Evolutionary conservation across 2,329 filamentous ascomycete genomes (phyloP).

Genomic region (Sporothrix sp.): DNA sequence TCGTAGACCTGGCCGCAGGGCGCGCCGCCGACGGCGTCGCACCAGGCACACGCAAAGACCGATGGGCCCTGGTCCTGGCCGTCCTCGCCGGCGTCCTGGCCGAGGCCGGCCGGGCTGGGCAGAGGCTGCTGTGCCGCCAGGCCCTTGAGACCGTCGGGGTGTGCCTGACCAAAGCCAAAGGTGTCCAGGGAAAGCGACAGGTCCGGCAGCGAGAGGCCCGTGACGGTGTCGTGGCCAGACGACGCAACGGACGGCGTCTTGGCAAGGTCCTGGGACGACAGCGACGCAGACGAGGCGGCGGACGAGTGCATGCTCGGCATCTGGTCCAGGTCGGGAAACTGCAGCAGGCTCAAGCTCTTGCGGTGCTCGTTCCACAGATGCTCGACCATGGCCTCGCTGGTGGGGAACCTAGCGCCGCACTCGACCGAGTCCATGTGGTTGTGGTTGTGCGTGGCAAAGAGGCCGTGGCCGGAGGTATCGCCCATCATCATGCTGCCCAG

Average conservation of each 20-base stretch:
- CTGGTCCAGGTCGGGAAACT: slow-evolving; percentile 6
- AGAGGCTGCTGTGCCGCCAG: not conserved
- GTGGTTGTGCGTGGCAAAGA: not conserved
- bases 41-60: slow-evolving; percentile 23
- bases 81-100: not conserved
- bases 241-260: slow-evolving; percentile 6
- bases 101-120: not conserved
- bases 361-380: slow-evolving; percentile 18
- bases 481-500: slow-evolving; percentile 2
- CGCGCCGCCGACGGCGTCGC: slow-evolving; percentile 16
- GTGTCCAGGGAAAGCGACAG: not conserved
- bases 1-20: slow-evolving; percentile 28
- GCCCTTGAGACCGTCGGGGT: not conserved
- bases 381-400: slow-evolving; percentile 18
- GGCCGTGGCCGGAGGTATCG: not conserved
- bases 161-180: not conserved
- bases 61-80: not conserved
- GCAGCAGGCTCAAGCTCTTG: slow-evolving; percentile 3
- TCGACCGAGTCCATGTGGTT: slow-evolving; percentile 8
- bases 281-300: slow-evolving; percentile 5
- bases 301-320: slow-evolving; percentile 7
- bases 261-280: slow-evolving; percentile 10
- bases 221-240: not conserved
- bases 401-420: slow-evolving; percentile 18
- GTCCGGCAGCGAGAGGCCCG: slow-evolving; percentile 1